Conservation (phyloP, 2,329 filamentous ascomycete genomes). For the Sclerotinia spermophila region DNA sequence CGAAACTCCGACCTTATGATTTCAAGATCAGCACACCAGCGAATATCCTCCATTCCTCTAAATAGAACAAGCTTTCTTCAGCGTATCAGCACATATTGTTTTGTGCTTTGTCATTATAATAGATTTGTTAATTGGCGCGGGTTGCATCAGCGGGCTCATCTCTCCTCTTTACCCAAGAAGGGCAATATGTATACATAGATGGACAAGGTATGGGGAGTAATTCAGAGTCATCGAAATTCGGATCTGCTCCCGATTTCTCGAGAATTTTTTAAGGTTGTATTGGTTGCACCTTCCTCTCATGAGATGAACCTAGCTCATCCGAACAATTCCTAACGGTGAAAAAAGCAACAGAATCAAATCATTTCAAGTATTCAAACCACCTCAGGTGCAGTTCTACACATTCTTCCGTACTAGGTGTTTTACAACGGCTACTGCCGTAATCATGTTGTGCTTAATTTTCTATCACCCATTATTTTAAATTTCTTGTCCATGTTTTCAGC, state of each 20-base stretch:
- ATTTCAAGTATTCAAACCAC: not conserved
- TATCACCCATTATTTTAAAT: not conserved
- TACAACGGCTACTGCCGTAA: not conserved
- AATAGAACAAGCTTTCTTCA: constrained; percentile 21
- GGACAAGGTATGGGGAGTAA: constrained; percentile 27
- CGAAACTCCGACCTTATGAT: constrained; percentile 12
- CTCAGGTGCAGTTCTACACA: not conserved
- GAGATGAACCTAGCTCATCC: not conserved
- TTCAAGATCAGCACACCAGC: constrained; percentile 8
- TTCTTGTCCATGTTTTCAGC: not conserved
- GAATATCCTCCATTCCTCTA: constrained; percentile 13
- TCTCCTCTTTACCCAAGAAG: constrained; percentile 35
- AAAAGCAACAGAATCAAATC: not conserved
- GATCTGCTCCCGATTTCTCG: not conserved
- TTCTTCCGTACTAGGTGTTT: not conserved
- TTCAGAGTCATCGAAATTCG: constrained; percentile 20
- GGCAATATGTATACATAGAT: constrained; percentile 37
- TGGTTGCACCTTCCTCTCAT: not conserved
- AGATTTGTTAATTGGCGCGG: constrained; percentile 33
- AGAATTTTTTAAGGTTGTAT: not conserved
- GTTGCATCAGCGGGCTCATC: constrained; percentile 39
- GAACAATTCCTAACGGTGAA: not conserved
- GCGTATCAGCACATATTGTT: constrained; percentile 34
- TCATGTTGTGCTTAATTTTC: not conserved
- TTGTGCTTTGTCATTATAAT: constrained; percentile 34